Evolutionary conservation across 257 asterid genomes (phyloP), one percentile per base, ranked within the genome.

Genomic region (Echium plantagineum): DNA sequence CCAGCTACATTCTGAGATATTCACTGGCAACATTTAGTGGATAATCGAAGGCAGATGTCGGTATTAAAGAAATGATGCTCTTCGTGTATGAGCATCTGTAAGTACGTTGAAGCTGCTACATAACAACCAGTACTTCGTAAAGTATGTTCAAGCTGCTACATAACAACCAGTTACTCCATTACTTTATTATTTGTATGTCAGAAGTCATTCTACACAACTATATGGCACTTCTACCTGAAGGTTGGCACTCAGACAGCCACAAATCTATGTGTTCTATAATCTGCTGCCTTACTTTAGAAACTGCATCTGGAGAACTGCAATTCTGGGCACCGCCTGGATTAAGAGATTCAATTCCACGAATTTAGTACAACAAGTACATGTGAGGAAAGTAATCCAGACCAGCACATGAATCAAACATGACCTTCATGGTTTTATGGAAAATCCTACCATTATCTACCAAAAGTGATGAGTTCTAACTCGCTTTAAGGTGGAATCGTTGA

Each of bases 231-330:
- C 77, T 74, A 65, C 84, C 70, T 51, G 85, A 66, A 63, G 15
- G 60, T 63, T 73, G 83, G 82, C 97, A 88, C 60, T 88, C 82
- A 47, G 97, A 86, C 46, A 91, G 79, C 95, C 94, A 91, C 65
- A 80, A 61, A 71, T 91, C 98, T 26, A 91, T 85, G 70, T 79
- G 55, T 52, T 70, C 65, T 9, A 77, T 79, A 62, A 91, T 71
- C 72, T 82, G 49, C 74, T 86, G 80, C 82, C 98, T 77, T 38
- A 80, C 91, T 83, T 78, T 91, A 57, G 70, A 63, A 31, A 91
- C 97, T 7, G 94, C 89, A 4, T 82, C 86, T 0, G 93, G 87
- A 24, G 94, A 80, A 70, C 81, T 82, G 78, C 98, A 91, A 57
- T 84, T 82, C 75, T 66, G 64, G 35, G 94, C 74, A 32, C 82